These are phyloP conservation scores for Eudorina sp. DNA, from an alignment of 139 green algal genomes.

Conservation along the genomic window DNA sequence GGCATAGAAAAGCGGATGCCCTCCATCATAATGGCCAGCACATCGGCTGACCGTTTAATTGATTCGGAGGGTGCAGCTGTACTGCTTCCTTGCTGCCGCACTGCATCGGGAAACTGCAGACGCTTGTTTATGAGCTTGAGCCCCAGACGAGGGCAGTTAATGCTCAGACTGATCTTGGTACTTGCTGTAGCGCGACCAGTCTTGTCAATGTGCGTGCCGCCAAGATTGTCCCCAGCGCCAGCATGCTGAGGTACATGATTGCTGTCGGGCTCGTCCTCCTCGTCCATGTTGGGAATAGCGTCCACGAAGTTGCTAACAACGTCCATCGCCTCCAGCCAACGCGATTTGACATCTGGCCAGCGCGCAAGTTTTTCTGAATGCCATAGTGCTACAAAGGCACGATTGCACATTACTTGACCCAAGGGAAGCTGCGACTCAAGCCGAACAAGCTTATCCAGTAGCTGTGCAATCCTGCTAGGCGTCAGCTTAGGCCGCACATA, in stretches of 20 bases:
- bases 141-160: constrained; percentile 41
- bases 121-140: constrained; percentile 41
- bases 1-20: constrained; percentile 40
- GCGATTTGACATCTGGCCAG: not conserved
- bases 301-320: constrained; percentile 60
- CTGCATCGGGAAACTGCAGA: no score
- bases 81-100: no score
- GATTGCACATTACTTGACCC: constrained; percentile 58
- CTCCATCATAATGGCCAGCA: constrained; percentile 35
- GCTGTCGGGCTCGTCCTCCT: constrained; percentile 15
- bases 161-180: constrained; percentile 18
- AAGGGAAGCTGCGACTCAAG: constrained; percentile 58
- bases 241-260: not conserved
- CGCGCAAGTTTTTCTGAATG: constrained; percentile 46
- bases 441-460: not conserved
- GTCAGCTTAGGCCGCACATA: not conserved
- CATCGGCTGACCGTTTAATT: not conserved
- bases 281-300: constrained; percentile 51
- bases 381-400: constrained; percentile 55
- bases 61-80: not conserved
- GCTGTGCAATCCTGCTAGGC: not conserved
- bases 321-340: constrained; percentile 45
- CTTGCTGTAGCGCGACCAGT: not conserved
- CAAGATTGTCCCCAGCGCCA: not conserved
- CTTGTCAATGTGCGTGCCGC: no score